A percentile compares a stretch with the other conserved stretches of the same genome.
These are phyloP conservation scores for Tricholoma bakamatsutake DNA, from an alignment of 768 basidiomycete species.

Conservation along the genomic window DNA sequence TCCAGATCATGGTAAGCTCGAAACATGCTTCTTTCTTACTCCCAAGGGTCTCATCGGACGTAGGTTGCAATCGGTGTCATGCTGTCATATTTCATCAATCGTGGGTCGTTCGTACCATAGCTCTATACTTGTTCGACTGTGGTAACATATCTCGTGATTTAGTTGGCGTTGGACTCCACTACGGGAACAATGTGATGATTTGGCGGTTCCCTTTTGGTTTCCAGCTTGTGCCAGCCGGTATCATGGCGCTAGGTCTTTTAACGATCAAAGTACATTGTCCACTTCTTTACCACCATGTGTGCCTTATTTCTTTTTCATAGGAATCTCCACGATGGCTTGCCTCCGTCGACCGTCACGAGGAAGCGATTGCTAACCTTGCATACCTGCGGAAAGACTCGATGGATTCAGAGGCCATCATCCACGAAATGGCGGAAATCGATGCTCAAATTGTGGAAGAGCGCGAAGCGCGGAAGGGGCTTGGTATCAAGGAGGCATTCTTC, in stretches of 20 bases:
- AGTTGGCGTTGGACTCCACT: conserved; percentile 60
- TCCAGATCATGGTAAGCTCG: conserved; percentile 69
- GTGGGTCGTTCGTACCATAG: conserved; percentile 31
- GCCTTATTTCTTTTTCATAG: conserved; percentile 17
- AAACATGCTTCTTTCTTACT: neutral
- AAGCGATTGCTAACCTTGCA: conserved; percentile 56
- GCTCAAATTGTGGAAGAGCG: conserved; percentile 75
- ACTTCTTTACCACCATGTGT: too few relatives aligned
- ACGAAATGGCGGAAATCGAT: conserved; percentile 75
- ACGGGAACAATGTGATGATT: conserved; percentile 38
- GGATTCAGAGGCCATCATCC: conserved; percentile 39
- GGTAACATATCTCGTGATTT: neutral
- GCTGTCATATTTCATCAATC: conserved; percentile 79
- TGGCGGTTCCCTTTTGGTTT: conserved; percentile 77
- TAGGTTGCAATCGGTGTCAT: conserved; percentile 75
- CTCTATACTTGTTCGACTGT: neutral
- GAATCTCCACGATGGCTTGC: conserved; percentile 80
- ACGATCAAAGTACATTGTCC: conserved; percentile 46
- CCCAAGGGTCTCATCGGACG: neutral
- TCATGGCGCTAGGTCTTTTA: conserved; percentile 62
- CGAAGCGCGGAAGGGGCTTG: conserved; percentile 56
- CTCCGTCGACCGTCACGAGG: conserved; percentile 47
- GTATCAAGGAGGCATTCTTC: conserved; percentile 67
- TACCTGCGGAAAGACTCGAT: conserved; percentile 49
- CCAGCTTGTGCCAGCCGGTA: conserved; percentile 73